Evolutionary conservation across 2,329 filamentous ascomycete species (phyloP).

Genomic region (Blastomyces emzantsi): DNA sequence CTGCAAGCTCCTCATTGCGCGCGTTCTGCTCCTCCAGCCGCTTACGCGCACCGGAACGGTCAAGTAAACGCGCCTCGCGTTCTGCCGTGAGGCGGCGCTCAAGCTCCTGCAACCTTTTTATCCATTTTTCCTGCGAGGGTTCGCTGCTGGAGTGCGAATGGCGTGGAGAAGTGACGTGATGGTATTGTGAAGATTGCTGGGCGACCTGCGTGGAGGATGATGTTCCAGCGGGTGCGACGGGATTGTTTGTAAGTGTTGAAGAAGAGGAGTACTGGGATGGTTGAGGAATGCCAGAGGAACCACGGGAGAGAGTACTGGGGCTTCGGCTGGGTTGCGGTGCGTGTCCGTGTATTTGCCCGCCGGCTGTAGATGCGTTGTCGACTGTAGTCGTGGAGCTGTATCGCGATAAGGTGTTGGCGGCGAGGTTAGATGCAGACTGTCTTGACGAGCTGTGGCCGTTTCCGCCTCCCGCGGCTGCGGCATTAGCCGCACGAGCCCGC

Average conservation of each 20-base stretch:
- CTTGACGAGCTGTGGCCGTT: constrained; percentile 18
- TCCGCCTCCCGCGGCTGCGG: constrained; percentile 30
- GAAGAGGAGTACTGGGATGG: constrained; percentile 27
- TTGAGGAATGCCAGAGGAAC: constrained; percentile 28
- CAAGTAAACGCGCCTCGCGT: constrained; percentile 72
- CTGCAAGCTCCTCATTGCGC: constrained; percentile 62
- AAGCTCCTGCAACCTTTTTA: constrained; percentile 74
- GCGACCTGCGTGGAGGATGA: neutral
- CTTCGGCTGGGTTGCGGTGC: constrained; percentile 23
- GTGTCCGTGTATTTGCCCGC: constrained; percentile 19
- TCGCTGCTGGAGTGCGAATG: constrained; percentile 19
- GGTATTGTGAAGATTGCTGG: constrained; percentile 8
- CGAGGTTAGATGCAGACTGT: constrained; percentile 22
- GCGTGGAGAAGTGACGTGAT: neutral
- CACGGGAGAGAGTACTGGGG: constrained; percentile 21
- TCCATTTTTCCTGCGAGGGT: constrained; percentile 64
- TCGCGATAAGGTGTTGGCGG: constrained; percentile 44
- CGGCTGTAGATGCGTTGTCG: constrained; percentile 26
- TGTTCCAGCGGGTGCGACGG: neutral
- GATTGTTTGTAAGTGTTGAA: constrained; percentile 24
- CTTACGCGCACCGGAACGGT: constrained; percentile 73
- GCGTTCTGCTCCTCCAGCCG: constrained; percentile 65
- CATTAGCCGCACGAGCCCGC: constrained; percentile 42
- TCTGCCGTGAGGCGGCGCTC: constrained; percentile 86
- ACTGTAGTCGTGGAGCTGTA: constrained; percentile 39